These are phyloP conservation scores for Fagopyrum tataricum DNA, from an alignment of 148 eudicot genomes.

Conservation along the genomic window DNA sequence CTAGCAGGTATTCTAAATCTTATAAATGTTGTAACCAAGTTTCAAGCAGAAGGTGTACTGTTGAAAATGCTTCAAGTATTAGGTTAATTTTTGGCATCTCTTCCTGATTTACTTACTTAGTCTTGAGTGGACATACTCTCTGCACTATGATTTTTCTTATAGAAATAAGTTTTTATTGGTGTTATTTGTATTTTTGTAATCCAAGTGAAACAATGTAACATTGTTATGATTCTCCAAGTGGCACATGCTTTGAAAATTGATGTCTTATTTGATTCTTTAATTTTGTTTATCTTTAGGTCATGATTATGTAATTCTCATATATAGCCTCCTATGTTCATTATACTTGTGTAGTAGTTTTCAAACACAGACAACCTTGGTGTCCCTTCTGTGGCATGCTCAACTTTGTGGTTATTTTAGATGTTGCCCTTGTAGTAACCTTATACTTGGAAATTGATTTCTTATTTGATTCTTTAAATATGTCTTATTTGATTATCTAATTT, in stretches of 20 bases:
- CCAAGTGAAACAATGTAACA: too few relatives aligned
- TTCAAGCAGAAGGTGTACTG: constrained; percentile 92
- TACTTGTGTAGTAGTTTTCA: background rate
- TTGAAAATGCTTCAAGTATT: constrained; percentile 95
- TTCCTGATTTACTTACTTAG: background rate
- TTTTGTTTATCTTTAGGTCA: background rate
- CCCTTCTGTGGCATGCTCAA: background rate
- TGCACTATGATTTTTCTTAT: background rate
- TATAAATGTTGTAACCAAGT: constrained; percentile 45
- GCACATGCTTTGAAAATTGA: too few relatives aligned
- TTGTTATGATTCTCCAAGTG: too few relatives aligned
- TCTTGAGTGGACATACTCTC: background rate
- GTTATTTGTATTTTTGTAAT: too few relatives aligned
- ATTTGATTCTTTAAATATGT: too few relatives aligned
- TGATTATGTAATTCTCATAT: background rate
- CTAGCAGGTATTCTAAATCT: background rate
- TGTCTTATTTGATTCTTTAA: background rate
- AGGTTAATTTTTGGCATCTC: constrained; percentile 34
- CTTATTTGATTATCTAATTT: background rate
- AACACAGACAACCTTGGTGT: background rate
- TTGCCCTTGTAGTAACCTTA: background rate
- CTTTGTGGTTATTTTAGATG: background rate
- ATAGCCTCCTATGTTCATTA: background rate
- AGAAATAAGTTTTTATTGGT: background rate
- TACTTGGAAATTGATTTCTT: too few relatives aligned